These are phyloP conservation scores for Mortierella antarctica DNA, from an alignment of 192 early-diverging fungal species.

Conservation along the genomic window DNA sequence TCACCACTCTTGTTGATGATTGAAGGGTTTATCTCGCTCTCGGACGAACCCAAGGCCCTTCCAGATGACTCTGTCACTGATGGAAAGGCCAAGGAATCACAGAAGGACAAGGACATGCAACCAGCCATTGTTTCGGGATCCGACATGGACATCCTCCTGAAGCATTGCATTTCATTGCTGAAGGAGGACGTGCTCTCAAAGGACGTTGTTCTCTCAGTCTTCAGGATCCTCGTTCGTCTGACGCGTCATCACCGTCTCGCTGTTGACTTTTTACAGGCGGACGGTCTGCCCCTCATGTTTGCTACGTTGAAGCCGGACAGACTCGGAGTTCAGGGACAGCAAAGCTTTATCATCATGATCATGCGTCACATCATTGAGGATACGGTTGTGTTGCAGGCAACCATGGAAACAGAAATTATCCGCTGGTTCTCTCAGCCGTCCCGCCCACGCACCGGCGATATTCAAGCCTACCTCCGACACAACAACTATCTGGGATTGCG, in stretches of 20 bases:
- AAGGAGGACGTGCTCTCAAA: slow-evolving; percentile 46
- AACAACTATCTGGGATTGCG: slow-evolving; percentile 75
- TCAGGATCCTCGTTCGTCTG: slow-evolving; percentile 82
- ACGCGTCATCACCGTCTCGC: slow-evolving; percentile 78
- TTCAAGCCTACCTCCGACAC: slow-evolving; percentile 75
- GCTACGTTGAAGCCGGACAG: slow-evolving; percentile 64
- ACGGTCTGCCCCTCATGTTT: slow-evolving; percentile 77
- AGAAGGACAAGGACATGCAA: slow-evolving; percentile 34
- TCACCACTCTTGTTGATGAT: slow-evolving; percentile 70
- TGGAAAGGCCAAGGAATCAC: slow-evolving; percentile 21
- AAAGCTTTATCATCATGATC: slow-evolving; percentile 83
- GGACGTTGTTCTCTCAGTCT: slow-evolving; percentile 72
- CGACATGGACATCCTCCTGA: slow-evolving; percentile 49
- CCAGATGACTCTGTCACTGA: slow-evolving; percentile 39
- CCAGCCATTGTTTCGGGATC: slow-evolving; percentile 50
- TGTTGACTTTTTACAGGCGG: slow-evolving; percentile 71
- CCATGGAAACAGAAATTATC: slow-evolving; percentile 82
- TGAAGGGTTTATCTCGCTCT: slow-evolving; percentile 70
- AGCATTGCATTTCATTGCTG: slow-evolving; percentile 53
- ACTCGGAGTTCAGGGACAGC: slow-evolving; percentile 80
- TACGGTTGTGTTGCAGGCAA: slow-evolving; percentile 63
- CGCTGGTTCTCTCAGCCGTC: slow-evolving; percentile 76
- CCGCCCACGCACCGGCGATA: slow-evolving; percentile 74
- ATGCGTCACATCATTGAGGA: slow-evolving; percentile 90
- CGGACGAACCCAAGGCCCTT: slow-evolving; percentile 68